Conservation (phyloP, 192 early-diverging fungal species). For the Rhizoclosmatium sp. region DNA sequence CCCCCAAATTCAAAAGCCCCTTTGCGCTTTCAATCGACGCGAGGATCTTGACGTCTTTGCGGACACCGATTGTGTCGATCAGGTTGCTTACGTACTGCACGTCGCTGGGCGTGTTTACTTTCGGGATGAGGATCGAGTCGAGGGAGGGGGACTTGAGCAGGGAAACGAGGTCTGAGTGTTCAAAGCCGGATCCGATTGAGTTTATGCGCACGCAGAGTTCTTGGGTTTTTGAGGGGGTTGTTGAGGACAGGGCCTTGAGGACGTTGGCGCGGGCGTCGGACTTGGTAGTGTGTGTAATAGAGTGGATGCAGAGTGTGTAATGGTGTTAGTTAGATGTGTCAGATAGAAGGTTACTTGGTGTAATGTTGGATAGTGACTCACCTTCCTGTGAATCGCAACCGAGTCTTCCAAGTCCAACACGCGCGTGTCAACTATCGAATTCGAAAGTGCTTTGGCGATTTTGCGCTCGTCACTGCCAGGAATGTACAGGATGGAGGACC, state of each 20-base stretch:
- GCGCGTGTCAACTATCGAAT: slow-evolving; percentile 74
- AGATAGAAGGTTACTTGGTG: not conserved
- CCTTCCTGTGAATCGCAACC: slow-evolving; percentile 84
- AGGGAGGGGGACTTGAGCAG: slow-evolving; percentile 65
- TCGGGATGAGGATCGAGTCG: slow-evolving; percentile 85
- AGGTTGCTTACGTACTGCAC: slow-evolving; percentile 76
- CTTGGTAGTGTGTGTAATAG: slow-evolving; percentile 5
- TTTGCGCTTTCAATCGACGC: slow-evolving; percentile 89
- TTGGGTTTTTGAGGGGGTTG: not conserved
- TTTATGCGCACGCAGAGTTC: slow-evolving; percentile 95
- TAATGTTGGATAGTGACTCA: not conserved
- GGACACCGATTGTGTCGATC: slow-evolving; percentile 68
- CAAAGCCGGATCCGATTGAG: slow-evolving; percentile 71
- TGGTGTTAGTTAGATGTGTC: not conserved
- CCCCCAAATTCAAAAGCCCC: slow-evolving; percentile 79
- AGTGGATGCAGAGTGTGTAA: not conserved
- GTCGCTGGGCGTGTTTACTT: slow-evolving; percentile 82
- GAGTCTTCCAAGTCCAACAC: slow-evolving; percentile 96
- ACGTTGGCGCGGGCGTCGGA: slow-evolving; percentile 73
- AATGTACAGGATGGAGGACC: slow-evolving; percentile 26
- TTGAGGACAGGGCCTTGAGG: slow-evolving; percentile 69
- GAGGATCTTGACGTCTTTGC: slow-evolving; percentile 75
- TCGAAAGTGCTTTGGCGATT: slow-evolving; percentile 74
- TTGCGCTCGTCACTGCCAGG: slow-evolving; percentile 85
- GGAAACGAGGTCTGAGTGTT: slow-evolving; percentile 80